Conservation (phyloP, 331 rosid genomes). For the Malus hybrid region DNA sequence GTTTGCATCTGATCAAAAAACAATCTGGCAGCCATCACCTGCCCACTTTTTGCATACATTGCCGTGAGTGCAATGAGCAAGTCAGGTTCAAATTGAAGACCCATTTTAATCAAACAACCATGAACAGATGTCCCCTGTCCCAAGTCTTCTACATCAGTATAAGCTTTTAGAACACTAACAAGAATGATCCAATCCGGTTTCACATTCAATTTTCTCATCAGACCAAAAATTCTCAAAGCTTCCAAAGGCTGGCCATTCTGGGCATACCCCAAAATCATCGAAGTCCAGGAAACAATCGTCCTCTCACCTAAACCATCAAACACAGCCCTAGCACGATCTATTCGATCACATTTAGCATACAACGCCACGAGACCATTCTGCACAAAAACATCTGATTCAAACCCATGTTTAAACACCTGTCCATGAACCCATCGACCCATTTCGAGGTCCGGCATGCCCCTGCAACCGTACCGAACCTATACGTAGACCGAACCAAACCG, state of each 20-base stretch:
- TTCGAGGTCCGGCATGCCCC: constrained; percentile 31
- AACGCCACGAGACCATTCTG: constrained; percentile 70
- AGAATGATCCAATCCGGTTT: constrained; percentile 61
- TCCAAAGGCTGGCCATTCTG: constrained; percentile 64
- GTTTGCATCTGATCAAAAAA: constrained; percentile 54
- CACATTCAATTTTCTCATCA: constrained; percentile 46
- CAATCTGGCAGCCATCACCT: constrained; percentile 52
- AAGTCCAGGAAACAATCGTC: constrained; percentile 72
- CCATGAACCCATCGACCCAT: constrained; percentile 50
- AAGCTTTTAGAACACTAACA: constrained; percentile 61
- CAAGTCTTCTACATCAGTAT: constrained; percentile 60
- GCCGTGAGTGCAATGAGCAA: constrained; percentile 53
- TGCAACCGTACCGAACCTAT: constrained; percentile 10
- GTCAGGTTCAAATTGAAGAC: constrained; percentile 65
- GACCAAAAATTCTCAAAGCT: constrained; percentile 54
- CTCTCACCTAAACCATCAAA: constrained; percentile 48
- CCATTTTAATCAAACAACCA: constrained; percentile 56
- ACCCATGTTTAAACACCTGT: constrained; percentile 43
- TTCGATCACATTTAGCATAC: constrained; percentile 62
- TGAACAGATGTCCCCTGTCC: constrained; percentile 64
- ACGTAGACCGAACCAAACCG: too few species aligned
- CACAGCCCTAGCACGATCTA: constrained; percentile 42
- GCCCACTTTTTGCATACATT: constrained; percentile 71
- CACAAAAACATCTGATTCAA: constrained; percentile 46
- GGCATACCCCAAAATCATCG: constrained; percentile 65